These are phyloP conservation scores for Lizanozyma gosingica DNA, from an alignment of 1,139 yeast genomes.

Conservation along the genomic window DNA sequence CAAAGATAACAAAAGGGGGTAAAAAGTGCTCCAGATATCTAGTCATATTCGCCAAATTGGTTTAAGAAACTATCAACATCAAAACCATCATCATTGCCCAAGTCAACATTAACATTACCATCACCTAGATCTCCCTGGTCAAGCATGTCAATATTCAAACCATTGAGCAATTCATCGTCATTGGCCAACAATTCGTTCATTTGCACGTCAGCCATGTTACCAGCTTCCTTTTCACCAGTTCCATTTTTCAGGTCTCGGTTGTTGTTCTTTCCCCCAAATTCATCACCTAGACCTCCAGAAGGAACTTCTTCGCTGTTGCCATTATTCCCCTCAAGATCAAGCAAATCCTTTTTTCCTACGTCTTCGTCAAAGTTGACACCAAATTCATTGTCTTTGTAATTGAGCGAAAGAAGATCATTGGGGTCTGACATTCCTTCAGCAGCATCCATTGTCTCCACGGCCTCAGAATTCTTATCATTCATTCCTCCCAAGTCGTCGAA, in stretches of 20 bases:
- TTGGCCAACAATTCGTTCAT: constrained; percentile 34
- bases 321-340: constrained; percentile 1
- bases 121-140: constrained; percentile 25
- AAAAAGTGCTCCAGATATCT: no score
- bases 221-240: constrained; percentile 4
- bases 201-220: constrained; percentile 13
- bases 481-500: constrained; percentile 14
- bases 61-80: constrained; percentile 41
- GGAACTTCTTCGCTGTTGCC: constrained; percentile 6
- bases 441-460: no score
- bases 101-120: constrained; percentile 9
- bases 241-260: constrained; percentile 7
- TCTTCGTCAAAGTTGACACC: not conserved
- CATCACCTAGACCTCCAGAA: constrained; percentile 5
- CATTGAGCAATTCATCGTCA: constrained; percentile 37
- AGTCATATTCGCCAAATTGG: constrained; percentile 32
- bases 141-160: constrained; percentile 33
- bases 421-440: constrained; percentile 26
- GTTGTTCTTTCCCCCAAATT: constrained; percentile 7
- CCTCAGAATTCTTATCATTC: constrained; percentile 7
- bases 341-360: not conserved
- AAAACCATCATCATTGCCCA: constrained; percentile 29
- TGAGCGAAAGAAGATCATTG: constrained; percentile 28
- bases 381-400: not conserved
- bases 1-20: no score